phyloP scores from a whole-genome alignment of 805 yeast species.

The Candida sakaeoensis region DNA sequence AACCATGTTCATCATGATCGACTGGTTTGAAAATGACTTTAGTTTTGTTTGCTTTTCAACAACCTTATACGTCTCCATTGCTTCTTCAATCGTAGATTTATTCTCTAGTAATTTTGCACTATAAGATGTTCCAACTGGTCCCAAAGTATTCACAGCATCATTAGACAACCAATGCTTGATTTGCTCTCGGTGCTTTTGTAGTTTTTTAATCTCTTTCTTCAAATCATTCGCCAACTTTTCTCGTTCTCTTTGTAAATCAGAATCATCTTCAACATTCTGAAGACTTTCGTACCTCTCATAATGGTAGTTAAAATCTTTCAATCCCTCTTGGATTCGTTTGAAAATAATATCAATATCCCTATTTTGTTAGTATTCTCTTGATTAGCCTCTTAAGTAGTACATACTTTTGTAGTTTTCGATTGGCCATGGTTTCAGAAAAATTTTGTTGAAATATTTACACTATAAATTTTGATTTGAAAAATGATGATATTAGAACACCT shows the following conservation, averaged over 20 bases:
- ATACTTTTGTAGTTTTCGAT: slow-evolving; percentile 36
- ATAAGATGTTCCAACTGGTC: slow-evolving; percentile 12
- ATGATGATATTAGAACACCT: too few species aligned
- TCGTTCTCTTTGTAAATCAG: slow-evolving; percentile 39
- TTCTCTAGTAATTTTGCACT: slow-evolving; percentile 30
- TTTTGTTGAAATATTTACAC: slow-evolving; percentile 1
- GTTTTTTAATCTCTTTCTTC: slow-evolving; percentile 43
- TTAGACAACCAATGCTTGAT: slow-evolving; percentile 44
- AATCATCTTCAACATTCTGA: slow-evolving; percentile 21
- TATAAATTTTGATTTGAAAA: too few species aligned
- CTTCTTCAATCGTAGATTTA: slow-evolving; percentile 39
- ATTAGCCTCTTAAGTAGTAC: slow-evolving; percentile 13
- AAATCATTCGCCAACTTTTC: slow-evolving; percentile 42
- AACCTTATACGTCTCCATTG: slow-evolving; percentile 44
- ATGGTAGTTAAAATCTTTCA: slow-evolving; percentile 43
- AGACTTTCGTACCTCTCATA: slow-evolving; percentile 40
- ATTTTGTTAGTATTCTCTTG: slow-evolving; percentile 1
- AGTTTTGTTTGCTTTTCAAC: slow-evolving; percentile 41
- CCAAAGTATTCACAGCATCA: slow-evolving; percentile 25
- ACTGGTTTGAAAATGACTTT: slow-evolving; percentile 43
- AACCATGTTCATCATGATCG: slow-evolving; percentile 41
- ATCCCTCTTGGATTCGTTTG: slow-evolving; percentile 43
- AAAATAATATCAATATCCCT: slow-evolving; percentile 42
- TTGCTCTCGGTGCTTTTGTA: slow-evolving; percentile 44
- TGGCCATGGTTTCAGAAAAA: slow-evolving; percentile 18